phyloP scores from a whole-genome alignment of 805 yeast genomes.

The Candida loeiensis region DNA sequence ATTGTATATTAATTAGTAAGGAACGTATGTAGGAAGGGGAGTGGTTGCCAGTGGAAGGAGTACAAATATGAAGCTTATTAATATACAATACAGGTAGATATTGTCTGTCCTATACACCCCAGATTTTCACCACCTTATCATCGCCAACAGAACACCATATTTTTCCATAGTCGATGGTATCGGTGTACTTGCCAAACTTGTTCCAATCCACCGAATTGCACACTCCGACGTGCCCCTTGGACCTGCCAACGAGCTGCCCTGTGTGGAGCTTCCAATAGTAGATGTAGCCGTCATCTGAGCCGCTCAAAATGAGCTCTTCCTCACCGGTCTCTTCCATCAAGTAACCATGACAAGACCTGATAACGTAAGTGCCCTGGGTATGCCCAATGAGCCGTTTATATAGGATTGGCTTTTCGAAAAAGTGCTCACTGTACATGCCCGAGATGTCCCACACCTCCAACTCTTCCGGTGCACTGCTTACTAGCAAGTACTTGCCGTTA shows the following conservation, averaged over 20 bases:
- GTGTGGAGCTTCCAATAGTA: constrained; percentile 75
- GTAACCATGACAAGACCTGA: constrained; percentile 76
- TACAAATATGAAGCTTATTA: background rate
- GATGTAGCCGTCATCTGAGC: constrained; percentile 76
- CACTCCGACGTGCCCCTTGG: constrained; percentile 60
- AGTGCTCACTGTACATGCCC: constrained; percentile 10
- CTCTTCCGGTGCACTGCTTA: constrained; percentile 71
- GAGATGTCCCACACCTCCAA: constrained; percentile 77
- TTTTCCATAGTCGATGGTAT: constrained; percentile 32
- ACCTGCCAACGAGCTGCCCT: constrained; percentile 59
- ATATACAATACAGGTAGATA: background rate
- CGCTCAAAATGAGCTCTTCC: constrained; percentile 71
- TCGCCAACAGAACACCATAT: constrained; percentile 86
- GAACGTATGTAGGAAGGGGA: background rate
- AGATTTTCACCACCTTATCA: constrained; percentile 65
- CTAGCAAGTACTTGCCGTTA: constrained; percentile 50
- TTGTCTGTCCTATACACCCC: constrained; percentile 46
- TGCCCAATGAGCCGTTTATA: constrained; percentile 69
- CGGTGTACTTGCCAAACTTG: constrained; percentile 17
- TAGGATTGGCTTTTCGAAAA: constrained; percentile 40
- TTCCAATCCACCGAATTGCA: constrained; percentile 84
- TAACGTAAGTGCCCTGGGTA: constrained; percentile 62
- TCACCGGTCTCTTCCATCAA: constrained; percentile 32
- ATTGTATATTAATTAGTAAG: constrained; percentile 1
- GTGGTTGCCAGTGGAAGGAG: too few relatives aligned